Evolutionary conservation across 345 rosid genomes (phyloP), one percentile per base, ranked within the genome.

Genomic region (Psidium guajava): DNA sequence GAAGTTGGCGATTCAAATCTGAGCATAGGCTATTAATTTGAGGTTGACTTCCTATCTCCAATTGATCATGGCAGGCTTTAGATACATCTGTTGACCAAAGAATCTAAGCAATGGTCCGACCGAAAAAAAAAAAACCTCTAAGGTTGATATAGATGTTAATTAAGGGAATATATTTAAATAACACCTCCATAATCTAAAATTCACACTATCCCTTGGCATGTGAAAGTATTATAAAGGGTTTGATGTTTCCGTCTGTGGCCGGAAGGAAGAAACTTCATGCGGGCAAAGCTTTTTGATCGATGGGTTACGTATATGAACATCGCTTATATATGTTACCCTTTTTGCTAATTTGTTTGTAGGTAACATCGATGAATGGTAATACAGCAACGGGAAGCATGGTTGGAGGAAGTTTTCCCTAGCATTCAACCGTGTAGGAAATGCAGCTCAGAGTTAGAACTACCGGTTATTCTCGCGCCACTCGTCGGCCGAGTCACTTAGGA

Each of bases 401-500:
- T 28, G 42, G 42, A 2, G 75, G 21, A 28, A 28, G 75, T 64
- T 28, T n/a, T 59, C 10, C 8, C 42, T 28, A 15, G 7, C 74
- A 1, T 15, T 61, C 21, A 7, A 15, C 5, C 40, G 14, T 1
- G 74, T 20, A 61, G 42, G 42, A 28, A 64, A 3, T 8, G 28
- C 16, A 16, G 44, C 75, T 64, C 42, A 9, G 1, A 28, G 10
- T 27, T 14, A 6, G 40, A 28, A 32, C 2, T 16, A 7, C 8
- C 55, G 1, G 22, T 54, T 54, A 6, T 16, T 15, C 20, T 7
- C 75, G 32, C 22, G 11, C 32, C 16, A 64, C 42, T 32, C 75
- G 8, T 18, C 5, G 0, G 22, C 18, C 44, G 12, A 64, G 22
- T 8, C 44, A 32, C 22, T 8, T 2, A 20, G 1, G 0, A 9